Base-by-base conservation (phyloP, 2,329 filamentous ascomycete genomes). In the Aspergillus chevalieri region DNA sequence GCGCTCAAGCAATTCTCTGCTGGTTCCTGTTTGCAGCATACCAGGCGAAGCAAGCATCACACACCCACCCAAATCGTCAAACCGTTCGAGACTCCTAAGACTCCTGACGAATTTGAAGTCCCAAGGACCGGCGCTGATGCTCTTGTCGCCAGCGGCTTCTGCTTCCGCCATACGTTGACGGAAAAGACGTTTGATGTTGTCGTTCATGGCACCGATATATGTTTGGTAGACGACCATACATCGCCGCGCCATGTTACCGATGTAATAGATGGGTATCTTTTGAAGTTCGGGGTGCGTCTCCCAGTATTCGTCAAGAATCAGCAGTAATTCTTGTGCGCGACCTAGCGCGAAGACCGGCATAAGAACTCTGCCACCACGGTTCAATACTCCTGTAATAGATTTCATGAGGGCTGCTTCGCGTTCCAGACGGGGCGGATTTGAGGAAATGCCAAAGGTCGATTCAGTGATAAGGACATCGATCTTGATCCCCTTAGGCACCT, bases 161-260 rank as follows among this genome's bases (percentile, higher is more conserved):
- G 89, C 88, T 66, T 95, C 89, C 3, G 89, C 89, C 83, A 95
- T 94, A 44, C 89, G 84, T 69, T 94, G 90, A 47, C 87, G 81
- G 71, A 96, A 96, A n/a, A 95, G 80, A 9, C 89, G 83, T 69
- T 95, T 96, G 75, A 98, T 97, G 62, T 96, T 97, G 64, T 97
- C 92, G 67, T 98, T 98, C 93, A 98, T 98, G 48, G 91, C 90
- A 44, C 91, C 89, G 44, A 97, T 89, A 63, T 97, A 98, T 1
- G 93, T 98, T 68, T 97, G 93, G 66, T 98, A 98, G 3, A 97
- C 90, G 26, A 96, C 82, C 93, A 98, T 98, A 73, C 93, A 98
- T 70, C 95, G 93, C 54, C 92, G 79, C 1, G 93, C 93, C 39
- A 97, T 81, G 62, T 95, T 95, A 61, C 89, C 93, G 48, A 94